These are phyloP conservation scores for Elongisporangium prolatum DNA, from an alignment of 352 stramenopile genomes.

Conservation along the genomic window DNA sequence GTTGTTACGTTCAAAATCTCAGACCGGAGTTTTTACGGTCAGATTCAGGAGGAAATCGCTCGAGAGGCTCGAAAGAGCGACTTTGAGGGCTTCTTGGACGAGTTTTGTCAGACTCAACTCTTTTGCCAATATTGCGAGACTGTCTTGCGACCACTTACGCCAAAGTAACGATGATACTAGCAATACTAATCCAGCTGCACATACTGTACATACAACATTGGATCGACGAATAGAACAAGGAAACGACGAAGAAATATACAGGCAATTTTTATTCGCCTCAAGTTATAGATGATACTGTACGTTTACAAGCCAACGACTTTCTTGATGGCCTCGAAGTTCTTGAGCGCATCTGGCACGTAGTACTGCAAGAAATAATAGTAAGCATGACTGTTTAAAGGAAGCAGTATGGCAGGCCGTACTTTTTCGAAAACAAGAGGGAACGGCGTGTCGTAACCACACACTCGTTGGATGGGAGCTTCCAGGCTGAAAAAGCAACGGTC, in stretches of 20 bases:
- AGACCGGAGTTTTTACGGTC: slow-evolving; percentile 65
- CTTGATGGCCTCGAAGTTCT: slow-evolving; percentile 95
- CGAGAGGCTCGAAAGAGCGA: slow-evolving; percentile 65
- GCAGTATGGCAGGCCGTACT: slow-evolving; percentile 15
- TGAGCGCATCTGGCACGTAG: slow-evolving; percentile 92
- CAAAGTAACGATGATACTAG: too few species aligned
- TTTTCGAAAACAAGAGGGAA: slow-evolving; percentile 97
- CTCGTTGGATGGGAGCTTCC: slow-evolving; percentile 93
- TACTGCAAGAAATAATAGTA: slow-evolving; percentile 49
- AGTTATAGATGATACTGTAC: slow-evolving; percentile 4
- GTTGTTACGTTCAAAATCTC: slow-evolving; percentile 6
- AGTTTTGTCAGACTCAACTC: slow-evolving; percentile 83
- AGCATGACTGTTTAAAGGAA: too few species aligned
- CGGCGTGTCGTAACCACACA: slow-evolving; percentile 95
- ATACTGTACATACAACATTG: too few species aligned
- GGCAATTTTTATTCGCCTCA: too few species aligned
- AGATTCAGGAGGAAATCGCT: slow-evolving; percentile 67
- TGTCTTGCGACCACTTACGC: slow-evolving; percentile 28
- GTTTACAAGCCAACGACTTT: slow-evolving; percentile 87
- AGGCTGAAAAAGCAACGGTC: slow-evolving; percentile 95
- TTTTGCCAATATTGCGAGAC: slow-evolving; percentile 87
- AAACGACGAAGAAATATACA: too few species aligned
- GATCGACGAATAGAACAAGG: too few species aligned
- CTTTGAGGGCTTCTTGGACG: slow-evolving; percentile 68
- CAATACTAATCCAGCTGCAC: too few species aligned